Evolutionary conservation across 2,329 filamentous ascomycete species (phyloP).

Genomic region (Aspergillus carbonarius): DNA sequence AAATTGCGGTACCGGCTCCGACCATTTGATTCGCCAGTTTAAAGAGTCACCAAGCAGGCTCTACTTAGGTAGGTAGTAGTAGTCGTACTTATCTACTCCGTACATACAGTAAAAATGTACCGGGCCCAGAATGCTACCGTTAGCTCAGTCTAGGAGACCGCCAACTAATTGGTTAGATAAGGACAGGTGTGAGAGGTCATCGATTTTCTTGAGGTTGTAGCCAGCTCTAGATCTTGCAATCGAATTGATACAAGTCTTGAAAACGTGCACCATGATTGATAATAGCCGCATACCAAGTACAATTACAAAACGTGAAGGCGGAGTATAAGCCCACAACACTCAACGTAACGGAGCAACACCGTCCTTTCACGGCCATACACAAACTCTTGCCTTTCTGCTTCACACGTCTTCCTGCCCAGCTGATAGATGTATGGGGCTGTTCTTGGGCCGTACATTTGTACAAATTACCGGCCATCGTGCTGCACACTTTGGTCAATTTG

Average conservation of each 20-base stretch:
- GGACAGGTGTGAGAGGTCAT: background rate
- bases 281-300: background rate
- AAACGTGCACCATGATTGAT: background rate
- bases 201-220: background rate
- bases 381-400: background rate
- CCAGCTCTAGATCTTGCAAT: background rate
- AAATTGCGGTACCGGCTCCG: background rate
- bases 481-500: slow-evolving; percentile 2
- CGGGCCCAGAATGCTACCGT: too few relatives aligned
- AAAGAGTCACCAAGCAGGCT: background rate
- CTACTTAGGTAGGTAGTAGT: background rate
- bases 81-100: too few relatives aligned
- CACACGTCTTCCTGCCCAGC: background rate
- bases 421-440: background rate
- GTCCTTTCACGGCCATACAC: background rate
- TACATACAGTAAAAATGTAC: too few relatives aligned
- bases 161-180: background rate
- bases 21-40: background rate
- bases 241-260: background rate
- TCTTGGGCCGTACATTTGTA: background rate
- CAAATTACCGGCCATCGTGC: background rate
- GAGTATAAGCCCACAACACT: background rate
- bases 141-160: too few relatives aligned
- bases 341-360: background rate
- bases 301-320: background rate